These are phyloP conservation scores for Saccharomycopsis capsularis DNA, from an alignment of 805 yeast species.

Conservation along the genomic window DNA sequence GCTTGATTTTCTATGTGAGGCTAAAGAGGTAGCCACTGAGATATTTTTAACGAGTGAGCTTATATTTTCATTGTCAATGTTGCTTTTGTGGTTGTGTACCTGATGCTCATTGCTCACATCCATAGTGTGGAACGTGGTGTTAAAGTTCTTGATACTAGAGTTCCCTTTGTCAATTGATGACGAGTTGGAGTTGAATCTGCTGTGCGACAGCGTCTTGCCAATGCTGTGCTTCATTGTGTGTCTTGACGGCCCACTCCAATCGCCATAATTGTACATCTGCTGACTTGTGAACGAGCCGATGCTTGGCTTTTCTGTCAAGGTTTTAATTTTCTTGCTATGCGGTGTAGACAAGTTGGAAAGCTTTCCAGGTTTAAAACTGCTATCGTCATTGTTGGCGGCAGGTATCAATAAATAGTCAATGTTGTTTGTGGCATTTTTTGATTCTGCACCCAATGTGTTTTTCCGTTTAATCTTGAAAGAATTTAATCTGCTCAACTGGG, in stretches of 20 bases:
- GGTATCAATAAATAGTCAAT: background rate
- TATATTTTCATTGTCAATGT: background rate
- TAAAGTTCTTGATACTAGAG: background rate
- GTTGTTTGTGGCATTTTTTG: too few species aligned
- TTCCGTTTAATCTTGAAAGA: constrained; percentile 9
- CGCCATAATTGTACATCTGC: background rate
- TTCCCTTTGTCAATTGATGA: background rate
- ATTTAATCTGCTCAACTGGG: constrained; percentile 17
- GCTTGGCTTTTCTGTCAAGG: background rate
- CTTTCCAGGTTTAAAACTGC: background rate
- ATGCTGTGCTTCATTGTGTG: background rate
- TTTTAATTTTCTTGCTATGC: background rate
- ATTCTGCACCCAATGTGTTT: background rate
- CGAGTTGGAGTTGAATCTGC: constrained; percentile 4
- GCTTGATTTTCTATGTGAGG: constrained; percentile 8
- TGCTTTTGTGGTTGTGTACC: too few species aligned
- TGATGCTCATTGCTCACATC: too few species aligned
- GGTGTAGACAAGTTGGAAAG: background rate
- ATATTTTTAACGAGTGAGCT: background rate
- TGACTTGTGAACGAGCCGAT: background rate
- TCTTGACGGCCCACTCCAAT: background rate
- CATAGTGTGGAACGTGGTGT: background rate
- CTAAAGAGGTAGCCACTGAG: background rate
- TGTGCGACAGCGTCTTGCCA: background rate
- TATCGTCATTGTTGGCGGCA: background rate